These are phyloP conservation scores for Bertia moriformis DNA, from an alignment of 2,329 filamentous ascomycete species.

Conservation along the genomic window DNA sequence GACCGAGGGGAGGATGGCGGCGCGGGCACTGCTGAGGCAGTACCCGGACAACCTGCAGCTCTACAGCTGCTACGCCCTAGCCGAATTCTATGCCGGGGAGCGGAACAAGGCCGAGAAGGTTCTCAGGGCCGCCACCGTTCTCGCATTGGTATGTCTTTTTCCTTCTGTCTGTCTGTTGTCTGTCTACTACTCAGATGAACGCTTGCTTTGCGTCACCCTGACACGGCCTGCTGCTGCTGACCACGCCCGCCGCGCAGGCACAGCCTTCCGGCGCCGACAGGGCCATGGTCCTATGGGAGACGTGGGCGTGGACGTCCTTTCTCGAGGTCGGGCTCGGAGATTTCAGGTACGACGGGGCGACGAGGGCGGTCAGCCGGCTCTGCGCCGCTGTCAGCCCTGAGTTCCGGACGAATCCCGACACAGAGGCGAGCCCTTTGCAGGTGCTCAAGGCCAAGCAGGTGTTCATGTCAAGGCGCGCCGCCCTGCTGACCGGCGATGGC, in stretches of 20 bases:
- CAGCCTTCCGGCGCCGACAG: no score
- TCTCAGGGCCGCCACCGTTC: constrained; percentile 39
- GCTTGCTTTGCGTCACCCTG: no score
- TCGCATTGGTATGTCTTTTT: constrained; percentile 14
- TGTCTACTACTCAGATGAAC: no score
- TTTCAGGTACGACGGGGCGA: constrained; percentile 6
- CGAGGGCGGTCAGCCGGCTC: not conserved
- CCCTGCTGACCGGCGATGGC: constrained; percentile 20
- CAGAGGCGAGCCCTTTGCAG: constrained; percentile 9
- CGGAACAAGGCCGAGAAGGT: constrained; percentile 44
- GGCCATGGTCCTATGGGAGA: no score
- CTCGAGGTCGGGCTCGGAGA: constrained; percentile 9
- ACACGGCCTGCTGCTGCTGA: no score
- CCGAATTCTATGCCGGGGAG: constrained; percentile 49
- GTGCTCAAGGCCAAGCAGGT: constrained; percentile 37
- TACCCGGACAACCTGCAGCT: constrained; percentile 48
- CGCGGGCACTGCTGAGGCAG: constrained; percentile 60
- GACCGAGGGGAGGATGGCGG: constrained; percentile 46
- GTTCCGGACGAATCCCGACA: constrained; percentile 2
- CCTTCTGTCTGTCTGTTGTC: constrained; percentile 24
- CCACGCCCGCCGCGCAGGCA: no score
- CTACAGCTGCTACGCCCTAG: constrained; percentile 67
- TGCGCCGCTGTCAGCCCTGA: constrained; percentile 13
- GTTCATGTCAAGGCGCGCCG: constrained; percentile 37
- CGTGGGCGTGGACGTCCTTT: not conserved